Conservation (phyloP, 306 rosid species). For the Phaseolus lunatus region DNA sequence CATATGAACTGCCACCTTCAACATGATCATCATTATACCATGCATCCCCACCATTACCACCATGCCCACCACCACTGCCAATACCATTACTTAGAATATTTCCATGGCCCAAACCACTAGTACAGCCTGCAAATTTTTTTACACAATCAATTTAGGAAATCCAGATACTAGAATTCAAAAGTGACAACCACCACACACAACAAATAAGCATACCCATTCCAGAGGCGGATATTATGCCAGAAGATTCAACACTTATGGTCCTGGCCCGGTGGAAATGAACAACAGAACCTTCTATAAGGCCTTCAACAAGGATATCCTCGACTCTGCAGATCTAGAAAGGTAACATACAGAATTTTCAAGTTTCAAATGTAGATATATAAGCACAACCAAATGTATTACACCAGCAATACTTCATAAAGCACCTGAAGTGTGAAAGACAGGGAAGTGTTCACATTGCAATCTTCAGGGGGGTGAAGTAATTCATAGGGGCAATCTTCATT, state of each 20-base stretch:
- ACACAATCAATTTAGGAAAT: slow-evolving; percentile 31
- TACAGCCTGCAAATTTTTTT: slow-evolving; percentile 67
- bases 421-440: slow-evolving; percentile 97
- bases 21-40: slow-evolving; percentile 59
- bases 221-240: slow-evolving; percentile 86
- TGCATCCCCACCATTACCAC: slow-evolving; percentile 91
- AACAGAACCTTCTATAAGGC: slow-evolving; percentile 93
- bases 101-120: slow-evolving; percentile 89
- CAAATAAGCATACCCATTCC: slow-evolving; percentile 80
- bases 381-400: slow-evolving; percentile 31
- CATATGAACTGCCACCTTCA: slow-evolving; percentile 87
- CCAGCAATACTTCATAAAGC: slow-evolving; percentile 36
- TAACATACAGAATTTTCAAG: slow-evolving; percentile 46
- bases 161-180: slow-evolving; percentile 26
- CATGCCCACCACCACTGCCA: slow-evolving; percentile 99
- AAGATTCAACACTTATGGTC: slow-evolving; percentile 73
- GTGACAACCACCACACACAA: slow-evolving; percentile 8
- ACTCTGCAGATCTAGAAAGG: slow-evolving; percentile 86
- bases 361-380: slow-evolving; percentile 39
- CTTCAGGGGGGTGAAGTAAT: slow-evolving; percentile 92
- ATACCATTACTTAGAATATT: slow-evolving; percentile 61
- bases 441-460: slow-evolving; percentile 97
- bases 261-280: slow-evolving; percentile 99
- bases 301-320: slow-evolving; percentile 88
- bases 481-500: slow-evolving; percentile 78